Evolutionary conservation across 257 asterid genomes (phyloP).

Genomic region (Ligustrum vulgare): DNA sequence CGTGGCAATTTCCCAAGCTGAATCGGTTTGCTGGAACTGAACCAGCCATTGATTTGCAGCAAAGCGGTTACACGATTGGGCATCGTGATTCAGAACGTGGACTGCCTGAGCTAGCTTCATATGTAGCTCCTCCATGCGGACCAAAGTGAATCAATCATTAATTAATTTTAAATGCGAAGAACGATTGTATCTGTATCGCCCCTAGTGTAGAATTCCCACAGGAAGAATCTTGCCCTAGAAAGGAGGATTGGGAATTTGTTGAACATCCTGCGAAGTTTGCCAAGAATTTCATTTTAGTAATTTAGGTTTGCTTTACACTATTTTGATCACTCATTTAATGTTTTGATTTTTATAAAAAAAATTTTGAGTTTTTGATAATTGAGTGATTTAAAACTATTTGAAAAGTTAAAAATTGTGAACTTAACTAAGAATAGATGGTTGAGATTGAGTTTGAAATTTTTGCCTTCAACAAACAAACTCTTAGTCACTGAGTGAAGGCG

Average conservation of each 20-base stretch:
- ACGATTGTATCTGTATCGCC: not conserved
- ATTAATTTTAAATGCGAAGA: conserved; percentile 10
- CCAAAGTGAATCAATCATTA: conserved; percentile 1
- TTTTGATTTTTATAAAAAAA: no score
- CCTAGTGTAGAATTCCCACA: not conserved
- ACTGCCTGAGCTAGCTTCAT: conserved; percentile 83
- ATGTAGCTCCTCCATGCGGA: conserved; percentile 65
- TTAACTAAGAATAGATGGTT: no score
- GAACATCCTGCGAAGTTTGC: not conserved
- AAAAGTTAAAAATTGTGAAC: no score
- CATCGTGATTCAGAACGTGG: conserved; percentile 85
- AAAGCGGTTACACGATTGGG: conserved; percentile 77
- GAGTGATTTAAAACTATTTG: no score
- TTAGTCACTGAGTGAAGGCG: no score
- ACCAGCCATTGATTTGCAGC: conserved; percentile 97
- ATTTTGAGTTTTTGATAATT: no score
- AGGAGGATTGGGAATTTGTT: not conserved
- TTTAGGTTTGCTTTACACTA: no score
- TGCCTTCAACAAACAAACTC: no score
- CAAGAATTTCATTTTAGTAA: not conserved
- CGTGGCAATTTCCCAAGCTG: conserved; percentile 87
- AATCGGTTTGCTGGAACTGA: conserved; percentile 77
- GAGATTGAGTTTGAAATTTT: no score
- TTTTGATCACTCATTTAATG: not conserved
- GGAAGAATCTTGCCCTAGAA: not conserved